A percentile compares a stretch with the other conserved stretches of the same genome.
Conservation (phyloP, 2,329 filamentous ascomycete species). For the Pseudogymnoascus pannorum region DNA sequence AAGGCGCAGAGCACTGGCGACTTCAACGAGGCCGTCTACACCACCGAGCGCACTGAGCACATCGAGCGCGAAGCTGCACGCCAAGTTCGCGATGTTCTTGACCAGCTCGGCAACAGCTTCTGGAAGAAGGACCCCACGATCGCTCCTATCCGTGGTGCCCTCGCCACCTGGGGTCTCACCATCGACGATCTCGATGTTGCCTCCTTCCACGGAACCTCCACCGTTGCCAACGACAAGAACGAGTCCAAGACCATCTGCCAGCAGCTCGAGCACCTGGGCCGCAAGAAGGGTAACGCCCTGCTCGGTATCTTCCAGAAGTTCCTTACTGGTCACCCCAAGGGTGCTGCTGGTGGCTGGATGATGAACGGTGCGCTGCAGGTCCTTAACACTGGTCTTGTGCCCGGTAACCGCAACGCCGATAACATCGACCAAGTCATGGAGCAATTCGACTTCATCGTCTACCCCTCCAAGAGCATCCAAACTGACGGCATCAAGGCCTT, state of each 20-base stretch:
- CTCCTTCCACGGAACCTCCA: slow-evolving; percentile 98
- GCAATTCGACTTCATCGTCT: slow-evolving; percentile 96
- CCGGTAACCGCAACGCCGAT: slow-evolving; percentile 95
- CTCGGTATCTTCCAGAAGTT: slow-evolving; percentile 99
- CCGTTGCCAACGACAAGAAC: slow-evolving; percentile 98
- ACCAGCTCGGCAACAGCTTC: slow-evolving; percentile 95
- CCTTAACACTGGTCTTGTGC: slow-evolving; percentile 86
- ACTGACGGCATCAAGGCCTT: slow-evolving; percentile 98
- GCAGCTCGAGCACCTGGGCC: slow-evolving; percentile 89
- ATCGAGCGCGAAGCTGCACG: slow-evolving; percentile 81
- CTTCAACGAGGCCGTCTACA: slow-evolving; percentile 78
- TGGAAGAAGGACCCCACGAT: slow-evolving; percentile 95
- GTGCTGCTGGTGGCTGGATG: slow-evolving; percentile 99
- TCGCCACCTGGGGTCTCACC: slow-evolving; percentile 96
- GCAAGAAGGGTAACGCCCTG: slow-evolving; percentile 92
- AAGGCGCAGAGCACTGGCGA: slow-evolving; percentile 63
- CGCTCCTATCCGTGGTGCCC: slow-evolving; percentile 87
- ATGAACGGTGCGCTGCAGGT: slow-evolving; percentile 97
- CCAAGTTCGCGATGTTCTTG: slow-evolving; percentile 88
- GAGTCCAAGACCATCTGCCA: slow-evolving; percentile 96
- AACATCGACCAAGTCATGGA: slow-evolving; percentile 96
- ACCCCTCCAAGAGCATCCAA: slow-evolving; percentile 90
- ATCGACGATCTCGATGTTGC: slow-evolving; percentile 92
- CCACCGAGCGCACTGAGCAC: slow-evolving; percentile 75
- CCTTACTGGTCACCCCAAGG: slow-evolving; percentile 96